Evolutionary conservation across 768 basidiomycete species (phyloP).

Genomic region (Filobasidium wieringae): DNA sequence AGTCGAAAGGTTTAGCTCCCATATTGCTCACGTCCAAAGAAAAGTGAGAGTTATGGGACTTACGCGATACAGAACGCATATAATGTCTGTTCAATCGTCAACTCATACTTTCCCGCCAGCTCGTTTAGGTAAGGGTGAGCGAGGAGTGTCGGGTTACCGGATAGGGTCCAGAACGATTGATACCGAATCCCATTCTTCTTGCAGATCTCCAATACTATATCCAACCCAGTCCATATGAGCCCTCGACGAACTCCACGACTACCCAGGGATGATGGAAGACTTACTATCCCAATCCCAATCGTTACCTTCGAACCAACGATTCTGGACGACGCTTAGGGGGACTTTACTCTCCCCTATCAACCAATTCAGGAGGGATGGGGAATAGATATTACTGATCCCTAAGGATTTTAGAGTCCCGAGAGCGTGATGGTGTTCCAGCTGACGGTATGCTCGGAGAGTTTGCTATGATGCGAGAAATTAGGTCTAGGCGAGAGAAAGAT

Average conservation of each 20-base stretch:
- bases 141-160: conserved; percentile 59
- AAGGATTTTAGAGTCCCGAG: conserved; percentile 44
- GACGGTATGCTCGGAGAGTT: conserved; percentile 49
- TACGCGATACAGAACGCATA: conserved; percentile 55
- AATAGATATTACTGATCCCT: conserved; percentile 69
- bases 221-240: neutral
- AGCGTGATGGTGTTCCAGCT: conserved; percentile 52
- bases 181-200: conserved; percentile 54
- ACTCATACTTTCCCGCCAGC: conserved; percentile 44
- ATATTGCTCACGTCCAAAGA: too few relatives aligned
- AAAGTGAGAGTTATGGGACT: too few relatives aligned
- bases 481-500: neutral
- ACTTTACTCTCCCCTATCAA: conserved; percentile 47
- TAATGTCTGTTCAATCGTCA: conserved; percentile 56
- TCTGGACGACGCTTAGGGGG: conserved; percentile 55
- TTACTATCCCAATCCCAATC: conserved; percentile 51
- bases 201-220: conserved; percentile 53
- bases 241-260: neutral
- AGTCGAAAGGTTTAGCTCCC: too few relatives aligned
- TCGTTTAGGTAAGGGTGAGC: conserved; percentile 43
- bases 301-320: conserved; percentile 63
- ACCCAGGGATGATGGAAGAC: neutral
- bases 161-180: conserved; percentile 79
- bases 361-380: conserved; percentile 48
- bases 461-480: conserved; percentile 22